A percentile compares a stretch with the other conserved stretches of the same genome.
Conservation (phyloP, 2,329 filamentous ascomycete genomes). For the Alternaria ventricosa region DNA sequence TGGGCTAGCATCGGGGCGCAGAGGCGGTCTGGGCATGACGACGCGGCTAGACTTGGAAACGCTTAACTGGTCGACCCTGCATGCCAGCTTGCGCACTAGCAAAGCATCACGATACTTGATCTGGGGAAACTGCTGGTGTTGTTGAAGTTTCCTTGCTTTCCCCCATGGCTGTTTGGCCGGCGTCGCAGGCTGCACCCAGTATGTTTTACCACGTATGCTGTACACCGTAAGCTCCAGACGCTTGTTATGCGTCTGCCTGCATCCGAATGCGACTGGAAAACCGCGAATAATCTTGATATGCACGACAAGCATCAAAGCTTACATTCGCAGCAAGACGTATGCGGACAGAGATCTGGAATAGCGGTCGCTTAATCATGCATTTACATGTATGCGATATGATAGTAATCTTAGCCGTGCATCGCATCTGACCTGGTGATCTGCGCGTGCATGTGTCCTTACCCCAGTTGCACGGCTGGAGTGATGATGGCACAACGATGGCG, state of each 20-base stretch:
- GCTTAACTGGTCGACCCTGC: slow-evolving; percentile 22
- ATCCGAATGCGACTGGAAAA: background rate
- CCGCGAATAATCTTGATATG: background rate
- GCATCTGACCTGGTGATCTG: background rate
- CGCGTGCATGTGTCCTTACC: background rate
- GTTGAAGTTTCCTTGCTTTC: background rate
- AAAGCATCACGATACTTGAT: background rate
- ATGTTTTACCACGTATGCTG: background rate
- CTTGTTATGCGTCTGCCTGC: background rate
- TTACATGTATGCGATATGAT: background rate
- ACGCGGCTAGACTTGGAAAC: slow-evolving; percentile 13
- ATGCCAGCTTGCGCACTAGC: slow-evolving; percentile 1
- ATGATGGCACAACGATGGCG: background rate
- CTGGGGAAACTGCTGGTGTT: slow-evolving; percentile 7
- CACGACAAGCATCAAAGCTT: background rate
- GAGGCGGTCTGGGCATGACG: slow-evolving; percentile 11
- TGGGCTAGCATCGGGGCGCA: slow-evolving; percentile 10
- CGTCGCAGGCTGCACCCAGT: background rate
- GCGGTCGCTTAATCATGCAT: background rate
- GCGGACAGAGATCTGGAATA: background rate
- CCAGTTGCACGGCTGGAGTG: background rate
- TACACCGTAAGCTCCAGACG: background rate
- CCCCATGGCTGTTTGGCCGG: background rate
- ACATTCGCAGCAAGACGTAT: background rate
- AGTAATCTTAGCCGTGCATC: background rate